phyloP scores from a whole-genome alignment of 2,329 filamentous ascomycete genomes.

The Cladobotryum mycophilum region DNA sequence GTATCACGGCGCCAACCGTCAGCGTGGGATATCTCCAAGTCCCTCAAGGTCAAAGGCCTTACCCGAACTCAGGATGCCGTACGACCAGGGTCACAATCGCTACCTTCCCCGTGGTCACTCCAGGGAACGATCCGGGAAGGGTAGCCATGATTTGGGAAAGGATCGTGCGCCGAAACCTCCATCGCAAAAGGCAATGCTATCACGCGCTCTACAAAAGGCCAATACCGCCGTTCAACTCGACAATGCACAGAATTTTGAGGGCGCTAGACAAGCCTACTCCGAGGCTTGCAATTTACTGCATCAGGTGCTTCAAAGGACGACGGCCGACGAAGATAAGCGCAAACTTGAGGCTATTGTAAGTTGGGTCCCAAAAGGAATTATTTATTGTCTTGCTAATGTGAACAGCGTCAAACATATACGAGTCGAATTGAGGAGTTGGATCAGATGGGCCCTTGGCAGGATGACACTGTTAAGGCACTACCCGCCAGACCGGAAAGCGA shows the following conservation, averaged over 20 bases:
- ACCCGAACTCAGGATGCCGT: conserved; percentile 21
- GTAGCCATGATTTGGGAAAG: conserved; percentile 26
- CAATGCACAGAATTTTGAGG: conserved; percentile 91
- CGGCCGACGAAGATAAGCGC: conserved; percentile 76
- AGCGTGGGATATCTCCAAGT: conserved; percentile 15
- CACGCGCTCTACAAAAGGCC: conserved; percentile 89
- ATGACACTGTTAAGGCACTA: conserved; percentile 63
- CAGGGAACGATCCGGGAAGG: conserved; percentile 26
- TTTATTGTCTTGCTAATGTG: conserved; percentile 7
- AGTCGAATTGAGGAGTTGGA: conserved; percentile 83
- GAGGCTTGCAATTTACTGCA: conserved; percentile 87
- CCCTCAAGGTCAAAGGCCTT: conserved; percentile 12
- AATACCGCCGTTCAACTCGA: conserved; percentile 94
- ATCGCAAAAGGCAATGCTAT: conserved; percentile 92
- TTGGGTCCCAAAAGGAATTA: conserved; percentile 17
- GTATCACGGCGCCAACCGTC: conserved; percentile 7
- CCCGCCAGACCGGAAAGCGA: conserved; percentile 61
- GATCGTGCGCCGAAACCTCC: conserved; percentile 38
- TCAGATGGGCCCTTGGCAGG: conserved; percentile 55
- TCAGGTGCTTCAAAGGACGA: conserved; percentile 79
- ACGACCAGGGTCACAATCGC: conserved; percentile 25
- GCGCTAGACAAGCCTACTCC: conserved; percentile 80
- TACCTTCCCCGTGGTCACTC: conserved; percentile 26
- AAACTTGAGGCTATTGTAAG: conserved; percentile 92
- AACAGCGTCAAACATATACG: conserved; percentile 78